Evolutionary conservation across 176 grass and related monocot genomes (phyloP).

Genomic region (Luzula sylvatica): DNA sequence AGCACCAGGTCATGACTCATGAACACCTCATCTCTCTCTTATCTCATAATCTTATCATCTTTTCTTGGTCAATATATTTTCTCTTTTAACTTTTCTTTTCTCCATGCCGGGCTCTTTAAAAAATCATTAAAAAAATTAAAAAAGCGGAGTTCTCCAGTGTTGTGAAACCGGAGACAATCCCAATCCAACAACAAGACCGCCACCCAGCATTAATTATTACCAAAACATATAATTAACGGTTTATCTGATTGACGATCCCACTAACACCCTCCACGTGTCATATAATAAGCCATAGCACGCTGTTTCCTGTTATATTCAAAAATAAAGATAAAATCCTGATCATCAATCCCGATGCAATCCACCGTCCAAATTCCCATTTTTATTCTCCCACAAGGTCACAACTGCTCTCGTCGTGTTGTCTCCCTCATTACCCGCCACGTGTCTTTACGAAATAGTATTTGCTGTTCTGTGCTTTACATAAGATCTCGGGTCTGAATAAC

Average conservation of each 20-base stretch:
- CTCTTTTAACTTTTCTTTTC: too few species aligned
- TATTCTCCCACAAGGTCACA: background rate
- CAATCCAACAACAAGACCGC: background rate
- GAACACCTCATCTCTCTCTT: slow-evolving; percentile 21
- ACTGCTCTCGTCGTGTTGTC: background rate
- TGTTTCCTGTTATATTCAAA: background rate
- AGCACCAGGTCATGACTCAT: slow-evolving; percentile 21
- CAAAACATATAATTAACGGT: background rate
- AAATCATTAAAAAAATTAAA: too few species aligned
- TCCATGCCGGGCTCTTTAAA: too few species aligned
- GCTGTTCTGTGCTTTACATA: background rate
- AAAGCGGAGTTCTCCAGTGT: background rate
- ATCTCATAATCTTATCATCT: slow-evolving; percentile 2
- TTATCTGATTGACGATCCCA: background rate
- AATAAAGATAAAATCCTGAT: background rate
- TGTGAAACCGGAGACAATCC: background rate
- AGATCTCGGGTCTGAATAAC: background rate
- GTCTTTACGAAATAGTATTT: background rate
- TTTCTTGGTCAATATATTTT: background rate
- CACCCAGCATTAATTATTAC: slow-evolving; percentile 4
- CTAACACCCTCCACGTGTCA: too few species aligned
- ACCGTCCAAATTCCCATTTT: slow-evolving; percentile 7
- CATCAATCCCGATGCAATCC: slow-evolving; percentile 3
- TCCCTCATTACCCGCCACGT: background rate
- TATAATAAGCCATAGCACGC: background rate